Conservation (phyloP, 768 basidiomycete species). For the Cystofilobasidium bisporidii region DNA sequence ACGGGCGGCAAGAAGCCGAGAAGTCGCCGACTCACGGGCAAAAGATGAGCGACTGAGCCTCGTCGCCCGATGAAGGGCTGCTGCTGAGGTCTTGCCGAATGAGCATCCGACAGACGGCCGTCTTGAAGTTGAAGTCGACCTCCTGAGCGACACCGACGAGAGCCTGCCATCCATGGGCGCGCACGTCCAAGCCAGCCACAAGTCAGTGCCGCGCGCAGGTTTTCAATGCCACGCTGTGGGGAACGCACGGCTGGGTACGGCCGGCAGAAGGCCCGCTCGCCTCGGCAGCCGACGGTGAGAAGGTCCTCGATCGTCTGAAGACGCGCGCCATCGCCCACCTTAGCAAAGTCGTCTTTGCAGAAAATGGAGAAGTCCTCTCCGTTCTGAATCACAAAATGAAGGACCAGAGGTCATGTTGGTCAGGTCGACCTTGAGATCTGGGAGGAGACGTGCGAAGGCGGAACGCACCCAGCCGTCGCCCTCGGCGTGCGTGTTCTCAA, state of each 20-base stretch:
- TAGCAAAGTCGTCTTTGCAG: background rate
- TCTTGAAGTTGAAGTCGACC: background rate
- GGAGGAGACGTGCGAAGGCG: constrained; percentile 66
- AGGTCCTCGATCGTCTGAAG: background rate
- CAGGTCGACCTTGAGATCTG: background rate
- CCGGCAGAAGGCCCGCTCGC: constrained; percentile 68
- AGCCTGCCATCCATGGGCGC: too few relatives aligned
- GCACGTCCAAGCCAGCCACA: too few relatives aligned
- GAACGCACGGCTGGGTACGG: constrained; percentile 56
- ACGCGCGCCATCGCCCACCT: too few relatives aligned
- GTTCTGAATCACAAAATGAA: constrained; percentile 2
- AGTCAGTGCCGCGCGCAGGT: background rate
- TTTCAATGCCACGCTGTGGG: too few relatives aligned
- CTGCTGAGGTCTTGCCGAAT: background rate
- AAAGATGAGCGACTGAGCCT: background rate
- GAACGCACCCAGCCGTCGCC: constrained; percentile 94
- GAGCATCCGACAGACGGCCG: background rate
- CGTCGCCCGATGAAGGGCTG: background rate
- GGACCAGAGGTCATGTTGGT: background rate
- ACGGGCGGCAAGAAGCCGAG: too few relatives aligned
- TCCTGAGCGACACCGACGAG: background rate
- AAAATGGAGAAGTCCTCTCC: constrained; percentile 21
- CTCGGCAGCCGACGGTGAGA: constrained; percentile 60
- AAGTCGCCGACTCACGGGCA: background rate
- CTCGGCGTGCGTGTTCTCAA: constrained; percentile 55